Base-by-base conservation (phyloP, 192 early-diverging fungal species). In the Coemansia sp. region DNA sequence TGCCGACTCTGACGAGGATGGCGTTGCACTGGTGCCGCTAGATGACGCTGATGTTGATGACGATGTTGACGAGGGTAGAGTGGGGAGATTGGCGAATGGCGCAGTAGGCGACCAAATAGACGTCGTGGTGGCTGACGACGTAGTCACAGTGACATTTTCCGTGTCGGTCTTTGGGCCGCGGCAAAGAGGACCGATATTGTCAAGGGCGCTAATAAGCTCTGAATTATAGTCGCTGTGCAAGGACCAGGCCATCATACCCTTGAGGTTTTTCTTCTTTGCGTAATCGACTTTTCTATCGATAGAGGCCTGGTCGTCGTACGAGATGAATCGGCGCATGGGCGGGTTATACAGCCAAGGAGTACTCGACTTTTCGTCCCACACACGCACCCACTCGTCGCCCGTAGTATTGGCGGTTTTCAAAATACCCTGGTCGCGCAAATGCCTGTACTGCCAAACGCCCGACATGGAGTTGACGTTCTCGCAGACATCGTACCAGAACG, bases 221-320 rank as follows among this genome's bases (percentile, higher is more conserved):
- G 75, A 70, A n/a, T 87, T 82, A 31, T 73, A 78, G 29, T 84
- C 81, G 7, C 66, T 70, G 37, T 84, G 72, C 21, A 84, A 61
- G 4, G 50, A 66, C 88, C 89, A 90, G 11, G 87, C 77, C 88
- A 90, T 89, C 29, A 93, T 82, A 63, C 91, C 91, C 59, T 81
- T 85, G 42, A 94, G 72, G 7, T 68, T 74, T 41, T 83, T 76
- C 0, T 64, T 63, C 17, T 73, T 67, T 19, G 85, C 87, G 73
- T 84, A 81, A 3, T 85, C 78, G 9, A 90, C 85, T 69, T 94
- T 94, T 51, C 77, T 67, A 6, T 73, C 70, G 6, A 93, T 37
- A 3, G 90, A 92, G 36, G 81, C 69, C n/a, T 85, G 79, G 66
- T 94, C 93, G 63, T 94, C 93, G 68, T 93, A 94, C 10, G 91